Evolutionary conservation across 2,329 filamentous ascomycete genomes (phyloP), one percentile per base, ranked within the genome.

Genomic region (Emmonsiellopsis sp.): DNA sequence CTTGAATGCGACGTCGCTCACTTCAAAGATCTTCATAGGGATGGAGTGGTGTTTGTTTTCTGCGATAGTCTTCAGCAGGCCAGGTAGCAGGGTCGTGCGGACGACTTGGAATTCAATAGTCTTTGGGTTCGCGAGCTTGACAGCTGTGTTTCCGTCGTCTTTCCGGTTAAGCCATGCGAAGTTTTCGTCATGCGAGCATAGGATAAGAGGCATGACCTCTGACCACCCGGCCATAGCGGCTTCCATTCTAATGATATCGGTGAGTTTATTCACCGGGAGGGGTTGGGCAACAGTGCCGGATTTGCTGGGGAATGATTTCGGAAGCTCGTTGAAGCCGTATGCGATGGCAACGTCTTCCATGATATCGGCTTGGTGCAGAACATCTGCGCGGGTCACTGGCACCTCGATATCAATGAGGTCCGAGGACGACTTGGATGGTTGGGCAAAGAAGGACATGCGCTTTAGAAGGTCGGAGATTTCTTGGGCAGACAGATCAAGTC

Each of bases 271-370:
- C 72, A 98, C 86, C 56, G 84, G 82, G 8, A 97, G 79, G 8
- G 91, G 89, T 54, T 89, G 86, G 46, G 88, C 94, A 56, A 96
- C 83, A 5, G 89, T 93, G 53, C 86, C 87, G 27, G 87, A 86
- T 66, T 90, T 91, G 70, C 85, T 90, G 7, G 91, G 90, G 65
- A 92, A 89, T 48, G 86, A 84, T 51, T 90, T 85, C 1, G 92
- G 91, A 14, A 98, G 84, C 58, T 87, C 89, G 78, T 98, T 98
- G 81, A 95, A 98, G 60, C 94, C 93, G 70, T 97, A 96, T 51
- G 89, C 90, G 59, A 98, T 93, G 42, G 90, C 93, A 17, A 94
- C 85, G 67, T 98, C 94, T 74, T 98, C 93, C 92, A 98, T 98
- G 61, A 98, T 88, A 68, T 98, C 93, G 63, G 90, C 94, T 67